A percentile compares a stretch with the other conserved stretches of the same genome.
phyloP scores from a whole-genome alignment of 371 early-diverging fungal species.

The Mucor piriformis region DNA sequence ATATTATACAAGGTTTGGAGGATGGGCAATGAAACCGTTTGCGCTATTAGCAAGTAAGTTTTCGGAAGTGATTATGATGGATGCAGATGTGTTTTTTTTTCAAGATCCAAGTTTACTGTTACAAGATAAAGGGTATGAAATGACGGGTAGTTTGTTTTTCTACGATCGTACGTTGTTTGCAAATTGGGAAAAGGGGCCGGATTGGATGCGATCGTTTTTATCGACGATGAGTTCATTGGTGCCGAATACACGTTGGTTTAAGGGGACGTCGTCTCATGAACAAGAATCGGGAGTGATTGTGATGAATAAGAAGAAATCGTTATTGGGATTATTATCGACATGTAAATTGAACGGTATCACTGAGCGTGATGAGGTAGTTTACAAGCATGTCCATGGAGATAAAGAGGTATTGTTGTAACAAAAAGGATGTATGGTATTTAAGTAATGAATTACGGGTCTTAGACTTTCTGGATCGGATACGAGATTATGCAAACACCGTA shows the following conservation, averaged over 20 bases:
- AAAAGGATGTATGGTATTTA: neutral
- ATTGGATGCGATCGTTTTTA: conserved; percentile 42
- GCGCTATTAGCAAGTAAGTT: conserved; percentile 62
- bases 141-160: conserved; percentile 58
- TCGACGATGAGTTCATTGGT: conserved; percentile 30
- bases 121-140: conserved; percentile 43
- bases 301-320: conserved; percentile 47
- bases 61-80: conserved; percentile 60
- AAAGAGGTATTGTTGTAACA: conserved; percentile 55
- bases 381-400: conserved; percentile 50
- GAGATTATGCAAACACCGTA: conserved; percentile 64
- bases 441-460: neutral
- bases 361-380: conserved; percentile 44
- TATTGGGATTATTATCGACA: conserved; percentile 52
- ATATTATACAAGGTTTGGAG: conserved; percentile 40
- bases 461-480: conserved; percentile 61
- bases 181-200: conserved; percentile 27
- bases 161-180: conserved; percentile 54
- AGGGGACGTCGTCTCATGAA: conserved; percentile 37
- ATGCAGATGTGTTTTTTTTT: conserved; percentile 71
- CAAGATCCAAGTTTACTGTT: conserved; percentile 58
- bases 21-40: conserved; percentile 65
- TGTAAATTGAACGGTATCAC: conserved; percentile 53
- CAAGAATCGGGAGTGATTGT: conserved; percentile 63
- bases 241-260: conserved; percentile 32